Evolutionary conservation across 2,329 filamentous ascomycete species (phyloP).

Genomic region (Aspergillus clavatus): DNA sequence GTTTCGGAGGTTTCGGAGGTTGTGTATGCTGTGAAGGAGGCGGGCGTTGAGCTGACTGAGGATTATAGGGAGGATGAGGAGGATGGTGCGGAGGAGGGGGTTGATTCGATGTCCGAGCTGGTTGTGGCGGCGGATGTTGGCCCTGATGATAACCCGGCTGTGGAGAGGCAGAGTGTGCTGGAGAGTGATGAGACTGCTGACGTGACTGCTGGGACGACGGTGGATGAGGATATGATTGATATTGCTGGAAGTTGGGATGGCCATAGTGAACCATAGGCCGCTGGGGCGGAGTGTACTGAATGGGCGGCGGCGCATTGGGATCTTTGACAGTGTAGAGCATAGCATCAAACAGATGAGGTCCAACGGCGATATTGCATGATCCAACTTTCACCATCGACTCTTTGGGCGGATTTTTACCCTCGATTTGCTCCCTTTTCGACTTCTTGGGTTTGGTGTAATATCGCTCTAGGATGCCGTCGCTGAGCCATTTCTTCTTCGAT

Average conservation of each 20-base stretch:
- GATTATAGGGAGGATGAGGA: constrained; percentile 18
- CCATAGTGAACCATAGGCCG: constrained; percentile 43
- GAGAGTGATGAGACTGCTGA: constrained; percentile 23
- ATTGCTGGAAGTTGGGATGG: constrained; percentile 39
- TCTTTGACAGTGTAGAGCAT: constrained; percentile 54
- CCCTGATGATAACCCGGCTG: constrained; percentile 23
- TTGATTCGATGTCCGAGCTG: constrained; percentile 10
- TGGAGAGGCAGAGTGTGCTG: constrained; percentile 23
- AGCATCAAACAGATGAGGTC: constrained; percentile 60
- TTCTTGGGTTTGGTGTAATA: constrained; percentile 57
- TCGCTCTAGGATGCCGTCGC: constrained; percentile 50
- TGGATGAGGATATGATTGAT: constrained; percentile 35
- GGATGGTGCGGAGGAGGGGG: constrained; percentile 11
- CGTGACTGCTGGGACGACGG: constrained; percentile 24
- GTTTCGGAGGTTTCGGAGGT: constrained; percentile 37
- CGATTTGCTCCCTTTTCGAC: constrained; percentile 48
- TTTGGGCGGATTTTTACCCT: constrained; percentile 46
- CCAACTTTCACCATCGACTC: constrained; percentile 54
- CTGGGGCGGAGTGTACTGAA: constrained; percentile 37
- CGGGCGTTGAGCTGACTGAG: constrained; percentile 26
- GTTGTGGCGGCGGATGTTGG: constrained; percentile 18
- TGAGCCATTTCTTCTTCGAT: constrained; percentile 56
- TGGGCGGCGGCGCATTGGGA: constrained; percentile 35
- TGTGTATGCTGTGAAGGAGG: constrained; percentile 24
- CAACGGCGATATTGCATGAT: constrained; percentile 55